Evolutionary conservation across 371 early-diverging fungal genomes (phyloP), one percentile per base, ranked within the genome.

Genomic region (Ecytonucleospora hepatopenaei): DNA sequence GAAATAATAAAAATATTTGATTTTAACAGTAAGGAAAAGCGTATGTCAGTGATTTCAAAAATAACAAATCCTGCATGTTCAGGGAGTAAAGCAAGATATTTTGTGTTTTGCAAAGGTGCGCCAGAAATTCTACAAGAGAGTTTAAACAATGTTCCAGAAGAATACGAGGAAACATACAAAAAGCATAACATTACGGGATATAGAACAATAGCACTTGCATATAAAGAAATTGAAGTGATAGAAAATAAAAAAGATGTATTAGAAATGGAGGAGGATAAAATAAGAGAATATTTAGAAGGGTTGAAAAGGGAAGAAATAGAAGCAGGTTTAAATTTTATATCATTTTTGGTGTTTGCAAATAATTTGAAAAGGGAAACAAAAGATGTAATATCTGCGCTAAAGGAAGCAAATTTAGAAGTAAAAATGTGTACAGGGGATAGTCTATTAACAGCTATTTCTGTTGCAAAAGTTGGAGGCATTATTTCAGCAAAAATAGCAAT

Each of bases 381-480:
- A 12, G 77, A 84, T 0, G 89, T 90, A 0, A 84, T 99, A n/a
- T 75, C 83, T 24, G 86, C 85, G 23, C 83, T 98, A 24, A 83
- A 84, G 35, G 80, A 81, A 26, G 96, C 97, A n/a, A 83, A 83
- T 23, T 89, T 96, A 59, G 84, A 90, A 33, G 87, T 86, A 76
- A 84, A 92, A 55, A 98, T 98, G 95, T 93, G 94, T 76, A 98
- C 99, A 0, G 96, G 92, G 49, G 99, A 98, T 78, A 92, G 92
- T 76, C 85, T 92, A 17, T 82, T 95, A 48, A 98, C 99, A 0
- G 94, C 96, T 0, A 84, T 95, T 54, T 90, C 91, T 60, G 97
- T 98, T 1, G 89, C 90, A 1, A 83, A 86, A 67, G 90, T 91
- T 71, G 88, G 90, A 71, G 86, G 86, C 3, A 73, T 94, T 16